These are phyloP conservation scores for Rhododendron ovatum DNA, from an alignment of 148 eudicot species.

Conservation along the genomic window DNA sequence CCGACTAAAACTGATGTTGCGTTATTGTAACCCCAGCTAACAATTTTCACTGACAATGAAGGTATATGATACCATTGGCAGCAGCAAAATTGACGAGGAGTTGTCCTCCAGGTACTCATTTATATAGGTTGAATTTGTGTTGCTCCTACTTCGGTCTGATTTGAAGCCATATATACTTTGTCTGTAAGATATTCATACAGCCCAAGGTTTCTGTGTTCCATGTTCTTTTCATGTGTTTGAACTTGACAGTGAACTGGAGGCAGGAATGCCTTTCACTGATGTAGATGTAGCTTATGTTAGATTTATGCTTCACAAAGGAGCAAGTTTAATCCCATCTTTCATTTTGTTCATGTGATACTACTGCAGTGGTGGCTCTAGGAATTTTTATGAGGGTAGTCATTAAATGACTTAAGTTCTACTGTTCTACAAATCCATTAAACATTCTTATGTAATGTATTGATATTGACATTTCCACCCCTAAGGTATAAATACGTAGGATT, in stretches of 20 bases:
- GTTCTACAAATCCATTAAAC: too few relatives aligned
- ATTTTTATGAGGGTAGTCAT: neutral
- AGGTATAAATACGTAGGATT: too few relatives aligned
- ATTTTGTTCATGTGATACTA: neutral
- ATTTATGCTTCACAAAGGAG: neutral
- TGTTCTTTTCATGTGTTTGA: neutral
- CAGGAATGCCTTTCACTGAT: neutral
- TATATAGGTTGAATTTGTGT: neutral
- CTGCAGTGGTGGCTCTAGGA: too few relatives aligned
- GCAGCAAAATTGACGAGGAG: constrained; percentile 62
- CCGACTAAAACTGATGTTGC: neutral
- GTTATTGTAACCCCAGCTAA: neutral
- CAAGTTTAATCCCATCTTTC: neutral
- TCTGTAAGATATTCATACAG: neutral
- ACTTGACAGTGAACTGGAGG: neutral
- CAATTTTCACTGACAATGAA: constrained; percentile 24
- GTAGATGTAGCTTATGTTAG: neutral
- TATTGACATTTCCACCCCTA: too few relatives aligned
- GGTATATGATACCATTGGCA: constrained; percentile 84
- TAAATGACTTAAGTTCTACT: neutral
- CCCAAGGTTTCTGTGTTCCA: neutral
- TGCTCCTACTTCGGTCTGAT: neutral
- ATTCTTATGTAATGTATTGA: too few relatives aligned
- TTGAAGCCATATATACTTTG: neutral
- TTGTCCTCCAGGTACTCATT: constrained; percentile 47